phyloP scores from a whole-genome alignment of 306 rosid genomes.

The Parietaria judaica region DNA sequence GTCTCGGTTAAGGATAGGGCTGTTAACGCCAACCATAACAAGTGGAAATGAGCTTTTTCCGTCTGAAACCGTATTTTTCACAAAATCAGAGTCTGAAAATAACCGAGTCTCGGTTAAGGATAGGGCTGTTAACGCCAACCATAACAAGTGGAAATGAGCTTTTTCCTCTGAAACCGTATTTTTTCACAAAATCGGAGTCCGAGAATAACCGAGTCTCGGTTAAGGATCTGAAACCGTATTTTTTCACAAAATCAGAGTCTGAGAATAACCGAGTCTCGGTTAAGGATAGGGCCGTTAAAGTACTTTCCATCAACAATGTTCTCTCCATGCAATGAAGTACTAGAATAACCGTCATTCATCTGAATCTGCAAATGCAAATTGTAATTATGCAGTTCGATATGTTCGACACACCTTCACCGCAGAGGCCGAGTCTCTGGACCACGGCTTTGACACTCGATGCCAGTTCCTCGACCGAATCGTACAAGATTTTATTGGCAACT shows the following conservation, averaged over 20 bases:
- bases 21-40: constrained; percentile 78
- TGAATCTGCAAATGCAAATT: background rate
- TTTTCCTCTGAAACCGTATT: constrained; percentile 47
- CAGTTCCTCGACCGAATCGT: constrained; percentile 60
- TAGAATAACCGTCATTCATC: no score
- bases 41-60: constrained; percentile 61
- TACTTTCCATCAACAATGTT: no score
- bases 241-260: background rate
- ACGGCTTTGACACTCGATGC: constrained; percentile 75
- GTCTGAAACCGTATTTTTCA: constrained; percentile 36
- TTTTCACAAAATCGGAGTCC: background rate
- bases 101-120: no score
- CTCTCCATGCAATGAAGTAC: no score
- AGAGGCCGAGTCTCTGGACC: constrained; percentile 61
- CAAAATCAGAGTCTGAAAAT: background rate
- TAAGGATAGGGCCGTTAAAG: constrained; percentile 10
- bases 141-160: constrained; percentile 62
- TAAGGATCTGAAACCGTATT: no score
- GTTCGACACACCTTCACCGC: constrained; percentile 62
- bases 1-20: no score
- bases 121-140: constrained; percentile 55
- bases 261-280: no score
- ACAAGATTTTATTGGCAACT: constrained; percentile 55
- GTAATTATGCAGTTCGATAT: background rate
- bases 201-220: no score